Evolutionary conservation across 257 asterid species (phyloP).

Genomic region (Capsicum pubescens): DNA sequence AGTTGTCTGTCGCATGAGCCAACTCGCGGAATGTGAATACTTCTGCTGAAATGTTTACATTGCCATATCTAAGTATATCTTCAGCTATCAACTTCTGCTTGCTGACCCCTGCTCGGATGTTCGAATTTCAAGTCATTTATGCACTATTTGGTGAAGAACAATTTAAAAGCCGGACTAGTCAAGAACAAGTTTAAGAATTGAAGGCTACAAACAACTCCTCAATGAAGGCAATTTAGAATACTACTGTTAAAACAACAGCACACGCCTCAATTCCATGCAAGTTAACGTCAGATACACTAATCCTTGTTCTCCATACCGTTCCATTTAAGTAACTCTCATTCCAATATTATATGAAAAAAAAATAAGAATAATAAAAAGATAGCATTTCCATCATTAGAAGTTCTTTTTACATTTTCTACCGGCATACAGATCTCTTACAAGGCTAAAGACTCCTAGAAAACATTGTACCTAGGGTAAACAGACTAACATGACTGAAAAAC

Average conservation of each 20-base stretch:
- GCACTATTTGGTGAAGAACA: neutral
- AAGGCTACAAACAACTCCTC: slow-evolving; percentile 5
- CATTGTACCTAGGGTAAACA: slow-evolving; percentile 6
- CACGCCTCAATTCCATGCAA: neutral
- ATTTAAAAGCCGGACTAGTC: neutral
- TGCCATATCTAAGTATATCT: slow-evolving; percentile 51
- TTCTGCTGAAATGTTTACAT: slow-evolving; percentile 58
- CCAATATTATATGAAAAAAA: neutral
- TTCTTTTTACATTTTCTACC: neutral
- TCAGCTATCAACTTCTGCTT: slow-evolving; percentile 61
- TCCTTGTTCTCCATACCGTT: neutral
- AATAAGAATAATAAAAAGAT: neutral
- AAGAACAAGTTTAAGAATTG: neutral
- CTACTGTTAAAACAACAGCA: neutral
- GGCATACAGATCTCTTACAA: neutral
- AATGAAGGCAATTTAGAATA: neutral
- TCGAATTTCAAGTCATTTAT: neutral
- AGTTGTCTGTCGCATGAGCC: slow-evolving; percentile 78
- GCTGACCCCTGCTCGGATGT: slow-evolving; percentile 44
- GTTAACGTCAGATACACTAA: neutral
- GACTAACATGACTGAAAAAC: neutral
- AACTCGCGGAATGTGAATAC: slow-evolving; percentile 81
- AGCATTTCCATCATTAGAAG: neutral
- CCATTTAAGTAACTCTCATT: neutral
- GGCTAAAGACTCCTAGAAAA: neutral